A percentile compares a stretch with the other conserved stretches of the same genome.
Conservation (phyloP, 2,329 filamentous ascomycete genomes). For the Fusarium devonianum region DNA sequence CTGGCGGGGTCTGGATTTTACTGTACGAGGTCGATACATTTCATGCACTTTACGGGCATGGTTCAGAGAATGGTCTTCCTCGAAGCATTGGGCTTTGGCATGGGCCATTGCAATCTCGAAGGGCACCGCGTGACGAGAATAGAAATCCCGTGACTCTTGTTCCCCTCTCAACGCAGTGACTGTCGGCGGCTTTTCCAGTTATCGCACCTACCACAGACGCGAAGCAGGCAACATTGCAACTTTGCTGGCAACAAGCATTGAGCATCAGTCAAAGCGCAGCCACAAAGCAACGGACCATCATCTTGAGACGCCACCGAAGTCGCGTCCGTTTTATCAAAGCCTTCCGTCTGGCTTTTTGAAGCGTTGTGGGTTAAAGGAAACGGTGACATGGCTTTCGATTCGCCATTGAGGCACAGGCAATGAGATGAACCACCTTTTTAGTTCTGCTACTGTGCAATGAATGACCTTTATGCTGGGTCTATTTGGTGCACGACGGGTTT, state of each 20-base stretch:
- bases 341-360: too few species aligned
- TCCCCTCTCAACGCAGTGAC: background rate
- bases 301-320: conserved; percentile 26
- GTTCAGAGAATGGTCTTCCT: conserved; percentile 14
- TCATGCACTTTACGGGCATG: conserved; percentile 25
- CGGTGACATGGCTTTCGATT: too few species aligned
- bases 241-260: conserved; percentile 9
- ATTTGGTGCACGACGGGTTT: background rate
- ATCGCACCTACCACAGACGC: too few species aligned
- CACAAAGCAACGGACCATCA: too few species aligned
- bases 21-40: too few species aligned
- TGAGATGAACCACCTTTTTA: too few species aligned
- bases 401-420: too few species aligned
- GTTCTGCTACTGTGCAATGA: too few species aligned
- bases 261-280: conserved; percentile 17
- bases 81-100: conserved; percentile 2
- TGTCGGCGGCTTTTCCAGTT: too few species aligned
- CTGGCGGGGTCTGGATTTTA: conserved; percentile 9
- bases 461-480: too few species aligned
- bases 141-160: conserved; percentile 17
- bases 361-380: too few species aligned
- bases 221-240: too few species aligned
- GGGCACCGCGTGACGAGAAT: conserved; percentile 18
- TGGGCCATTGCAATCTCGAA: conserved; percentile 12
- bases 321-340: conserved; percentile 8